Conservation (phyloP, 805 yeast genomes). For the Lipomyces spencermartinsiae region DNA sequence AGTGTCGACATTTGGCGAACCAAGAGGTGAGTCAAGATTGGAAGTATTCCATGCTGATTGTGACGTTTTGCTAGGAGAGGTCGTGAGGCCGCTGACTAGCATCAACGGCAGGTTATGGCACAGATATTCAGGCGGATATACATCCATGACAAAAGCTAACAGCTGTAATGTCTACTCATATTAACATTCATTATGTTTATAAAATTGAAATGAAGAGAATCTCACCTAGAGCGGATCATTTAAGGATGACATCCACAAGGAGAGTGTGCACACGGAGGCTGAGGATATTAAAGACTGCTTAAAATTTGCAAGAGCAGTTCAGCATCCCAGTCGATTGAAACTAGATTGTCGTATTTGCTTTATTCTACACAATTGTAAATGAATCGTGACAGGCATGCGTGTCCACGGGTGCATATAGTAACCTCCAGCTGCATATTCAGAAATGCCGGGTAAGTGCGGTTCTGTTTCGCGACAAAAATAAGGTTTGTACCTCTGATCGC, state of each 20-base stretch:
- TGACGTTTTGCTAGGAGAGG: not conserved
- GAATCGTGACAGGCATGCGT: not conserved
- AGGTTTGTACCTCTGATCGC: not conserved
- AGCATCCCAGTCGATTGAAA: not conserved
- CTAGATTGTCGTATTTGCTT: not conserved
- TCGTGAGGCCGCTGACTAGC: constrained; percentile 34
- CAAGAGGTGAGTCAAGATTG: constrained; percentile 3
- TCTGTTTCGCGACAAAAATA: not conserved
- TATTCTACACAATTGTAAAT: not conserved
- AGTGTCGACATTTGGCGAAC: constrained; percentile 10
- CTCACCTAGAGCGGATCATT: not conserved
- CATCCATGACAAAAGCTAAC: constrained; percentile 26
- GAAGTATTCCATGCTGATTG: constrained; percentile 11
- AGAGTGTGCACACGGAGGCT: not conserved
- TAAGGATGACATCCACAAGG: not conserved
- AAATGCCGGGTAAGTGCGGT: not conserved
- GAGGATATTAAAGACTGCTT: not conserved
- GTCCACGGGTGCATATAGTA: not conserved
- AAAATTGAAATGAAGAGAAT: not conserved
- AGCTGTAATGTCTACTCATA: not conserved
- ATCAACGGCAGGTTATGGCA: constrained; percentile 35
- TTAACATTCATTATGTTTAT: not conserved
- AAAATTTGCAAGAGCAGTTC: not conserved
- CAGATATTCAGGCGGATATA: constrained; percentile 34
- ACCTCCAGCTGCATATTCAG: not conserved